Evolutionary conservation across 768 basidiomycete species (phyloP), one percentile per base, ranked within the genome.

Genomic region (Clitopilus hobsonii): DNA sequence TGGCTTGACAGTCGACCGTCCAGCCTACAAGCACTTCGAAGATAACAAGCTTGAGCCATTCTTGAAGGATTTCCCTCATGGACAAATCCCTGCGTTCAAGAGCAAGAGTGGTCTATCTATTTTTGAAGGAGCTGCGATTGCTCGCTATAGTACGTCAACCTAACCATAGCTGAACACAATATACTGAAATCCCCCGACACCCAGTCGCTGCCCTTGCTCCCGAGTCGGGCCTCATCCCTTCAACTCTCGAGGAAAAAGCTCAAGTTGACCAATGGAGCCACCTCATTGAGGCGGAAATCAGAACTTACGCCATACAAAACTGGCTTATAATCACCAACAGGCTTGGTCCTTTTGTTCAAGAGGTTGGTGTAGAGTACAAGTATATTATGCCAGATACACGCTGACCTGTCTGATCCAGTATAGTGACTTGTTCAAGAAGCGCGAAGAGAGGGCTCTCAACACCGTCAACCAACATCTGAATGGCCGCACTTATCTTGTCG

Each of bases 81-180:
- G 88, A 52, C 89, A 92, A 77, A 82, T 95, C 61, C 95, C 95
- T 28, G 85, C 86, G 20, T 80, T 88, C 54, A 90, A 93, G 67
- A 76, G 80, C 48, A 69, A 74, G 13, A 82, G 91, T 66, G 91
- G 91, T 55, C 81, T 91, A 78, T 80, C 77, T 63, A 72, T 95
- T 52, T 80, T 84, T 63, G 92, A 95, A 77, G 79, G 82, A 54
- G 67, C 73, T 54, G 84, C 93, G 48, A 92, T 98, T 69, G 88
- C 92, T 36, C 86, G 83, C 54, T 92, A 95, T 73, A 61, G 95
- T 97, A 73, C 84, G 93, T 88, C 32, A 11, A 11, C n/a, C n/a
- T 11, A 10, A 3, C 3, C 13, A 10, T 11, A 4, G 13, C n/a
- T n/a, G 4, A 36, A 14, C 10, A 36, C n/a, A 14, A 11, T 4